Evolutionary conservation across 2,329 filamentous ascomycete genomes (phyloP), one percentile per base, ranked within the genome.

Genomic region (Mycogone perniciosa): DNA sequence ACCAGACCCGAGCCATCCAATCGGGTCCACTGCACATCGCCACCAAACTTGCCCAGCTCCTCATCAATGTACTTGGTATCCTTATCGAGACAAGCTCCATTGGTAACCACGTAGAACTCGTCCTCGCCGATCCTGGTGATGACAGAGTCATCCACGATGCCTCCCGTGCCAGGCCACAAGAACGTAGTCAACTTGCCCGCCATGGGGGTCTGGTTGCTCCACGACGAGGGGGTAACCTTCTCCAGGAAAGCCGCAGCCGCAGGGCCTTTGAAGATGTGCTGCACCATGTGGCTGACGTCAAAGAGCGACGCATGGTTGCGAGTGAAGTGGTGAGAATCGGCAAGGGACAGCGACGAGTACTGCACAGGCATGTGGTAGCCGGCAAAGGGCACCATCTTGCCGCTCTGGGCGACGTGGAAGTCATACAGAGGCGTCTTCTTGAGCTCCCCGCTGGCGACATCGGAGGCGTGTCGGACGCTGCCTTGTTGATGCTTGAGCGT

Each of bases 201-300:
- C 72, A 89, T 83, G 39, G 74, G 66, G 30, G 73, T 72, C 54
- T 96, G 78, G 33, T 76, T 73, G 44, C 77, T 75, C 46, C 93
- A 75, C 41, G 83, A 82, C 9, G 85, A 84, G 0, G 93, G 93
- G 1, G 91, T 96, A 54, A 99, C 76, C 57, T 76, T 83, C 74
- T 95, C 84, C 34, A 99, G 80, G 66, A 97, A 93, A 4, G 81
- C 80, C 29, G 85, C 79, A 5, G 89, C 91, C 33, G 87, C 87
- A 6, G 89, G 82, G 0, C 93, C 93, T 46, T 81, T 81, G 65
- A 99, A 83, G 58, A 84, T 80, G 68, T 96, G 90, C 73, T 96
- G 91, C 56, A 86, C 90, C 92, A 97, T 97, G 73, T 97, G 93
- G 67, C 86, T 86, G 49, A 97, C 93, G 69, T 99, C 93, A 65